Evolutionary conservation across 2,329 filamentous ascomycete species (phyloP), one percentile per base, ranked within the genome.

Genomic region (Clonostachys rosea): DNA sequence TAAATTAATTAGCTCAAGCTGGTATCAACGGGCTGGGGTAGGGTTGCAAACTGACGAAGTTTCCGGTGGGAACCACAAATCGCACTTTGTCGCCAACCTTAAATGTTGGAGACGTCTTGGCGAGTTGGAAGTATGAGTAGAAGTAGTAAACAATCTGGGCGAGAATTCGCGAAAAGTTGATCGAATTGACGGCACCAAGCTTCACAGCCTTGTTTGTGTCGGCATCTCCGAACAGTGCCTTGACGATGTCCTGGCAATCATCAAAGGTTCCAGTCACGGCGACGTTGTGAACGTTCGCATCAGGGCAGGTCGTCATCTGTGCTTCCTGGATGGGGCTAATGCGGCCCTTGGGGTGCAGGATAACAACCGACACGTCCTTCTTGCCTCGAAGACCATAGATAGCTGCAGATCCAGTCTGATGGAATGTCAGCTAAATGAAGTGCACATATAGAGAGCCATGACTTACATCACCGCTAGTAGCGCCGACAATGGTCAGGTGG

Each of bases 131-230:
- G 76, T 97, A 97, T 12, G 94, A 84, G 68, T 94, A 78, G 75
- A 96, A 95, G 76, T 96, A 99, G 78, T 96, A 97, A 50, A 89
- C 90, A 54, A 95, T 96, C 72, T 99, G 94, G 12, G 94, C 92
- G 36, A 99, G 79, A 56, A 99, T 97, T 57, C 94, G 81, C 3
- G 91, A 88, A 81, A 87, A 96, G 73, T 97, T 97, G 72, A 97
- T 97, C 42, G 88, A 94, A 75, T 97, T 97, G 56, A 97, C 90
- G 40, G 94, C 92, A 39, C 88, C 92, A 40, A 97, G 85, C 56
- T 89, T 90, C 61, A 92, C 82, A 3, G 81, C 83, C 56, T 79
- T 73, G 75, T 97, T 97, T 64, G 89, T 87, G 47, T 91, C 84
- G 4, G 86, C 75, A 59, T 99, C 92, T 52, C 83, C 85, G 63